Base-by-base conservation (phyloP, 805 yeast species). In the Wickerhamomyces chambardii region DNA sequence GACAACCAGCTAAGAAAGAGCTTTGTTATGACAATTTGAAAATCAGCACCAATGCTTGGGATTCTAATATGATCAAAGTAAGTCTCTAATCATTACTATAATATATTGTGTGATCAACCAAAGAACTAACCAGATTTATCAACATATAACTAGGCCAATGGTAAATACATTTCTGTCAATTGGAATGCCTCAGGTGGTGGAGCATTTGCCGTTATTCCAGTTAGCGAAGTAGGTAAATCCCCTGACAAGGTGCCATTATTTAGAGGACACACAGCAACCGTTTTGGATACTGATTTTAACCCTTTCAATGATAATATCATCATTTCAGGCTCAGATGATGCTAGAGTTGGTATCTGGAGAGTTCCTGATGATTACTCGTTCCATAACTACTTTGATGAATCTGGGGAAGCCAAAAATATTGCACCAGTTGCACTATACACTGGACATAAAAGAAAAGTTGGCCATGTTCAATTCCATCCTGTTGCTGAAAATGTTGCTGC, bases 161-260 rank as follows among this genome's bases (percentile, higher is more conserved):
- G 96, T 28, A 80, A 82, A 56, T 92, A 75, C 51, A 59, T 92
- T 29, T 70, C 95, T 1, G 81, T 87, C 44, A 87, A 85, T 56
- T 87, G 96, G 95, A 86, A 84, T 39, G 70, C 96, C 24, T 81
- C 95, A 10, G 97, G 97, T 29, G 97, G 97, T 43, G 99, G 99
- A 35, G 94, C 97, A 0, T 89, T 92, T 65, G 96, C 95, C 1
- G 84, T 94, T 11, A 77, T 92, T 40, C 98, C 98, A 2, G 64
- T 85, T 18, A 55, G 57, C 8, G 96, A 90, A 57, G 79, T 75
- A 15, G 97, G 98, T 9, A 92, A 89, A 55, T 78, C 89, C 7
- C 97, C 96, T 4, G 99, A 92, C 48, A 75, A 80, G 41, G 89
- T 87, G 33, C 92, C 98, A 2, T 68, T 92, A 45, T 92, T 90